Conservation (phyloP, 345 rosid genomes). For the Eucalyptus guilfoylei region DNA sequence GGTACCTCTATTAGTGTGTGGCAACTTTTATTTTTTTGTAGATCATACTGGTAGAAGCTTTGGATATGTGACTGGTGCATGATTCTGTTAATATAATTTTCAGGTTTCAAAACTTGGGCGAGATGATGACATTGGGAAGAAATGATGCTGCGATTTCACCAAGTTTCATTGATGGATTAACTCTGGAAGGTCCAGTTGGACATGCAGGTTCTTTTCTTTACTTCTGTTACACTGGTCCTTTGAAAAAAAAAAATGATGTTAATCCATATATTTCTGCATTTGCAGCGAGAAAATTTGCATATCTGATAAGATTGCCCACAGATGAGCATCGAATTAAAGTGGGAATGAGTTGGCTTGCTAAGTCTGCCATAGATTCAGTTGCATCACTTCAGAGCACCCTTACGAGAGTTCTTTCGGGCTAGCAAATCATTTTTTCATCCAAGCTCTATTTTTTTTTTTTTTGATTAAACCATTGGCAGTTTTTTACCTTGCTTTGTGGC, state of each 20-base stretch:
- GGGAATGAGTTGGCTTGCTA: constrained; percentile 84
- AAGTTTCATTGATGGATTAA: constrained; percentile 80
- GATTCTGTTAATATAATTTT: neutral
- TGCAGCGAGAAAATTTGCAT: constrained; percentile 81
- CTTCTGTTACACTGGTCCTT: neutral
- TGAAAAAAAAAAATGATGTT: neutral
- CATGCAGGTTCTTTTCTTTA: constrained; percentile 44
- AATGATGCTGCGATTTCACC: constrained; percentile 80
- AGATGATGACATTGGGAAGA: constrained; percentile 94
- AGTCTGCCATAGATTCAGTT: constrained; percentile 67
- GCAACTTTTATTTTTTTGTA: neutral
- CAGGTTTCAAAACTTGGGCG: constrained; percentile 92
- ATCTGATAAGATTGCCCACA: constrained; percentile 78
- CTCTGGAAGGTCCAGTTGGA: constrained; percentile 83
- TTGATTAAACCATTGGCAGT: neutral
- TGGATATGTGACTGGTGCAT: neutral
- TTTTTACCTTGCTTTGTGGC: neutral
- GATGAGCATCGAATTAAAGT: constrained; percentile 89
- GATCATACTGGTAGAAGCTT: neutral
- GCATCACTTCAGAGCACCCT: constrained; percentile 63
- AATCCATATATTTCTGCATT: neutral
- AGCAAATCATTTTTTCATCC: neutral
- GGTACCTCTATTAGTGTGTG: neutral
- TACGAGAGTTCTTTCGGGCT: constrained; percentile 48
- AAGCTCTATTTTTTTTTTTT: neutral